Evolutionary conservation across 73 alveolate genomes (phyloP).

Genomic region (Stentor coeruleus): DNA sequence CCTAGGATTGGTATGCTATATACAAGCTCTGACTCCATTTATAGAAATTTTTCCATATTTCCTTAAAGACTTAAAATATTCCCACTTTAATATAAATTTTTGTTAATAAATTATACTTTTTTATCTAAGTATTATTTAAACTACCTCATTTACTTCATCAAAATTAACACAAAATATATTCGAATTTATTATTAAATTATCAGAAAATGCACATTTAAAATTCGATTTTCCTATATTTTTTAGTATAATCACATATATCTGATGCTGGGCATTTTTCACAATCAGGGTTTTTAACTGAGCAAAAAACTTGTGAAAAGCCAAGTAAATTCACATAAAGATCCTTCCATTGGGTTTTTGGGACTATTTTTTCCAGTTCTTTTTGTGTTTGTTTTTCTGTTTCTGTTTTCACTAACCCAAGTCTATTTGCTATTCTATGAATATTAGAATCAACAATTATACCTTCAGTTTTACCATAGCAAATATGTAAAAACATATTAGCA

Average conservation of each 20-base stretch:
- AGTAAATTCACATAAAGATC: constrained; percentile 75
- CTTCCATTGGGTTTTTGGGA: constrained; percentile 74
- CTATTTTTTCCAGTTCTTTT: constrained; percentile 71
- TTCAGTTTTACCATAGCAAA: constrained; percentile 59
- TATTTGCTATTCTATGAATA: constrained; percentile 87
- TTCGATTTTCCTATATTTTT: too few species aligned
- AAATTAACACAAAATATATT: too few species aligned
- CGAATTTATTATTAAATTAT: too few species aligned
- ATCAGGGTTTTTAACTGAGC: constrained; percentile 73
- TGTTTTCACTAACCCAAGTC: constrained; percentile 83
- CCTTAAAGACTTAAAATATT: too few species aligned
- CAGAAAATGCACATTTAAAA: too few species aligned
- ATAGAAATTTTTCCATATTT: too few species aligned
- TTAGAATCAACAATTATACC: constrained; percentile 96
- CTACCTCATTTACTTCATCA: too few species aligned
- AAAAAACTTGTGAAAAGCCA: constrained; percentile 88
- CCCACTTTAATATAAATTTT: too few species aligned
- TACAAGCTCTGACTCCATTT: too few species aligned
- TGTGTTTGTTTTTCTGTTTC: constrained; percentile 83
- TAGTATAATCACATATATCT: neutral
- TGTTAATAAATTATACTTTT: too few species aligned
- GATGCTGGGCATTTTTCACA: constrained; percentile 58
- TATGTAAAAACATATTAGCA: constrained; percentile 73
- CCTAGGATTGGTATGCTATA: too few species aligned
- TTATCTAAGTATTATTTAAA: too few species aligned